These are phyloP conservation scores for Hyphopichia fennica DNA, from an alignment of 1,139 yeast genomes.

Conservation along the genomic window DNA sequence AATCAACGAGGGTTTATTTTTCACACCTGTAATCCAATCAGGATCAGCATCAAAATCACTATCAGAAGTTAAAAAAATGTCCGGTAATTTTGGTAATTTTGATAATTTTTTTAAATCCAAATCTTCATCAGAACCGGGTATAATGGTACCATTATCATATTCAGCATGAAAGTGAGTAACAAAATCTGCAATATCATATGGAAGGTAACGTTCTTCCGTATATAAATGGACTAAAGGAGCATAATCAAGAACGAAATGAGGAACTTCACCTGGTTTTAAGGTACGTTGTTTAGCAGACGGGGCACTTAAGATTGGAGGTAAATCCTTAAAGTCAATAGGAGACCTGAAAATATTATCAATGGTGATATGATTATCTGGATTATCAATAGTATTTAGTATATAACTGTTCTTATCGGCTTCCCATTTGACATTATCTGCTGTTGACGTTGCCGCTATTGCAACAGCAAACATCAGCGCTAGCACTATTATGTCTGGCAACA, in stretches of 20 bases:
- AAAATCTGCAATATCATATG: slow-evolving; percentile 74
- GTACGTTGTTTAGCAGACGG: slow-evolving; percentile 34
- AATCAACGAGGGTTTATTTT: slow-evolving; percentile 66
- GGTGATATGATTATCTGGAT: slow-evolving; percentile 12
- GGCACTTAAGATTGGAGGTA: slow-evolving; percentile 36
- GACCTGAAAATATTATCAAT: slow-evolving; percentile 21
- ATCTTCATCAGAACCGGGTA: slow-evolving; percentile 34
- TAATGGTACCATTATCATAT: slow-evolving; percentile 47
- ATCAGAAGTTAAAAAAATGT: slow-evolving; percentile 59
- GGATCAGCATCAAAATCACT: slow-evolving; percentile 77
- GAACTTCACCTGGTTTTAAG: slow-evolving; percentile 59
- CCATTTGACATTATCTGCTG: slow-evolving; percentile 8
- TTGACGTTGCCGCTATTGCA: not conserved
- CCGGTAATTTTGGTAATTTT: slow-evolving; percentile 26
- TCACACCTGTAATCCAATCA: slow-evolving; percentile 78
- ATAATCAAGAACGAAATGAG: slow-evolving; percentile 68
- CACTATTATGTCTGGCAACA: not conserved
- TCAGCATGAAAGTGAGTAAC: slow-evolving; percentile 62
- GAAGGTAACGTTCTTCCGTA: slow-evolving; percentile 84
- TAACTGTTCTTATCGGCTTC: slow-evolving; percentile 9
- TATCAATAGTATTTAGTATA: slow-evolving; percentile 9
- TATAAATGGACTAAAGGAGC: slow-evolving; percentile 85
- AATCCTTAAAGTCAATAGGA: slow-evolving; percentile 28
- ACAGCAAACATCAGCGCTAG: not conserved
- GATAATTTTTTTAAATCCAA: slow-evolving; percentile 42